Base-by-base conservation (phyloP, 2,329 filamentous ascomycete genomes). In the Ophiostoma fasciatum region DNA sequence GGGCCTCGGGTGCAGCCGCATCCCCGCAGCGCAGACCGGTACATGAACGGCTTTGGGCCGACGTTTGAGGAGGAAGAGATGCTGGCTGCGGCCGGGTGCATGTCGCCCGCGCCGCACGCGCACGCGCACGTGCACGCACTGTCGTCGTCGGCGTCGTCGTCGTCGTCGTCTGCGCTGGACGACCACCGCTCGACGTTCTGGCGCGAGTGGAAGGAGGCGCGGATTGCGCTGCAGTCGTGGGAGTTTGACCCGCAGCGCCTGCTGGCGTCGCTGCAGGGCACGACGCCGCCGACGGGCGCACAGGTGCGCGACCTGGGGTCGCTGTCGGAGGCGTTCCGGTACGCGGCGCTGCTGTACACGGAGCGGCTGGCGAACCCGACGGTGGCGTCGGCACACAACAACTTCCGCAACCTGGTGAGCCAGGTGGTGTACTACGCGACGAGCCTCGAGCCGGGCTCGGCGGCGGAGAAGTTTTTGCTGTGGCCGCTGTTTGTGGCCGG, bases 401-500 rank as follows among this genome's bases (percentile, higher is more conserved):
- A 78, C 51, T 85, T 94, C 57, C 83, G 92, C 54, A 78, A 76
- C 45, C 69, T 92, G 15, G 85, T 94, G 37, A 75, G 75, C 50
- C 77, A 83, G 45, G 81, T 87, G 1, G 70, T 94, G 28, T 81
- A 77, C 57, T 88, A 92, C 57, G 82, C 90, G 38, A 79, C 77
- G 7, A 78, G 77, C 36, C 74, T 94, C 26, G 76, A 82, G 42
- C 68, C 77, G 4, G 79, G 70, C 28, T 75, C 71, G 48, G 70
- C 67, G 32, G 77, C 79, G 26, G 80, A 93, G 57, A 92, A 94
- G 51, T 94, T 93, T 53, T 61, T 94, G 9, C 71, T 94, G 8
- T 94, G 87, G 88, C 87, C 88, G 3, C 68, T 94, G 4, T 94
- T 94, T 53, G 79, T 94, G 35, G 77, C 80, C 1, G 87, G 87